Evolutionary conservation across 331 rosid species (phyloP).

Genomic region (Acacia concinna): DNA sequence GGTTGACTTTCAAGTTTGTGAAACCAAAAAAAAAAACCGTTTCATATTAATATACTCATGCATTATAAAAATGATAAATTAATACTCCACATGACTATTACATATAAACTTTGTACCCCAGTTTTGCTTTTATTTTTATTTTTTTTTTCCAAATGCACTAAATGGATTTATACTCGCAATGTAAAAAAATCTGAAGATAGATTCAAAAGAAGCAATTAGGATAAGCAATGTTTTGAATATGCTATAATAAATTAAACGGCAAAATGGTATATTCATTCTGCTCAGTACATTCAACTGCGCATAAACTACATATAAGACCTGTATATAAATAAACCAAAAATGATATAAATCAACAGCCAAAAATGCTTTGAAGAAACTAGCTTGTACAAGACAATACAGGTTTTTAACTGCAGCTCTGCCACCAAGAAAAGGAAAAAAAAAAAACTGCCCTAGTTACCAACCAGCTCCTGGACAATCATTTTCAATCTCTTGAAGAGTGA

Average conservation of each 20-base stretch:
- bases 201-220: not conserved
- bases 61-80: too few species aligned
- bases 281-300: not conserved
- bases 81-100: not conserved
- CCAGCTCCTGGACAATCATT: conserved; percentile 29
- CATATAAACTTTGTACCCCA: not conserved
- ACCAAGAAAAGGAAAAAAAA: not conserved
- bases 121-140: not conserved
- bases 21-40: not conserved
- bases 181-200: not conserved
- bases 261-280: not conserved
- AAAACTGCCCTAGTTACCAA: conserved; percentile 20
- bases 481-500: conserved; percentile 31
- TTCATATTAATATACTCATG: not conserved
- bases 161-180: not conserved
- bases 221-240: not conserved
- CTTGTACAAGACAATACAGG: not conserved
- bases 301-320: not conserved
- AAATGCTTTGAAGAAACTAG: conserved; percentile 9
- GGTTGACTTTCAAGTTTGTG: not conserved
- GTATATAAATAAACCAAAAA: not conserved
- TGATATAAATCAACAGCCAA: conserved; percentile 3
- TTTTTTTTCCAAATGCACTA: not conserved
- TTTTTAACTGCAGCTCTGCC: conserved; percentile 7
- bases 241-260: not conserved